These are phyloP conservation scores for Phytophthora ramorum DNA, from an alignment of 352 stramenopile species.

Conservation along the genomic window DNA sequence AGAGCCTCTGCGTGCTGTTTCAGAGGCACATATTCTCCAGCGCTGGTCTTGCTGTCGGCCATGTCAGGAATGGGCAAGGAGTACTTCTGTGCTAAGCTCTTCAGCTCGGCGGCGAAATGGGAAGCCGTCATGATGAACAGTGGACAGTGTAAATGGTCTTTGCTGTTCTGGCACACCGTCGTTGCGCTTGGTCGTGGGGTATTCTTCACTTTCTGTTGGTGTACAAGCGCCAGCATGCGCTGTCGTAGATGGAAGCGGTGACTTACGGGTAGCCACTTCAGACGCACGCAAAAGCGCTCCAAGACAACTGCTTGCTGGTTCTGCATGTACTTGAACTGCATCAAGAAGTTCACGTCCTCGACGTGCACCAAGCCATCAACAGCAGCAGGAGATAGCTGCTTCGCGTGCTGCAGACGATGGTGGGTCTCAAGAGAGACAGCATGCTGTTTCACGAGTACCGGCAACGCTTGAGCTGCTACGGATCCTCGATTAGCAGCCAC, in stretches of 20 bases:
- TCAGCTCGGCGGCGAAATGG: conserved; percentile 45
- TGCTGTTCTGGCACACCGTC: conserved; percentile 4
- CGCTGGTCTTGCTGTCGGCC: background rate
- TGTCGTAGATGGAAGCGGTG: conserved; percentile 61
- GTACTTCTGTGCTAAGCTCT: conserved; percentile 28
- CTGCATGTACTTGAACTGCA: conserved; percentile 42
- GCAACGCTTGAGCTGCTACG: background rate
- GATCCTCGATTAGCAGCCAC: conserved; percentile 3
- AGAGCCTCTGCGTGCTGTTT: conserved; percentile 15
- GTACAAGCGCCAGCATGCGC: conserved; percentile 53
- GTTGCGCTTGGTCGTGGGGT: conserved; percentile 10
- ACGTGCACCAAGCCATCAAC: conserved; percentile 12
- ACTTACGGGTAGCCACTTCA: conserved; percentile 58
- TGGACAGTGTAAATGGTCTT: conserved; percentile 45
- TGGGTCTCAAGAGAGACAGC: conserved; percentile 25
- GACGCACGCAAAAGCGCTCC: conserved; percentile 47
- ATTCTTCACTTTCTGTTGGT: conserved; percentile 47
- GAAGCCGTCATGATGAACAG: conserved; percentile 40
- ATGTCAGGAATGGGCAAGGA: conserved; percentile 15
- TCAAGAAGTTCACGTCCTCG: conserved; percentile 39
- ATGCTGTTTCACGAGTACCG: conserved; percentile 27
- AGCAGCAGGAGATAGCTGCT: background rate
- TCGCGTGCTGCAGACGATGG: conserved; percentile 34
- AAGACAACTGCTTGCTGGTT: conserved; percentile 31
- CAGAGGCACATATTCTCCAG: conserved; percentile 13